Conservation (phyloP, 805 yeast species). For the Saturnispora kantuleensis region DNA sequence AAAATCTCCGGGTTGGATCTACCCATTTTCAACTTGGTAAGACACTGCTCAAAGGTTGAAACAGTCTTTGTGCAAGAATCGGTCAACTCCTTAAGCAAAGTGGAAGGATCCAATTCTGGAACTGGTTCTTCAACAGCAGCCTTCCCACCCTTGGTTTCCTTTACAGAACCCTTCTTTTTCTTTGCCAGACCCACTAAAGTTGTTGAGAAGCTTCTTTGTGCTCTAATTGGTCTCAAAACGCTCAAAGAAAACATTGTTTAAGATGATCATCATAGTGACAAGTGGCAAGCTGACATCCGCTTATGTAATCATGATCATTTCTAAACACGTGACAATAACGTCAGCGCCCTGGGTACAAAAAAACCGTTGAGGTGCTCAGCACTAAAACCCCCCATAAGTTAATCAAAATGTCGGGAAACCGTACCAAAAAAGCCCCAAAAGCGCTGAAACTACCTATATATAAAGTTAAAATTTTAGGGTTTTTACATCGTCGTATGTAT, state of each 20-base stretch:
- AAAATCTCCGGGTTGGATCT: conserved; percentile 58
- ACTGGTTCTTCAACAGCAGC: conserved; percentile 13
- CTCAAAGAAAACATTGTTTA: no score
- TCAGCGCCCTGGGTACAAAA: no score
- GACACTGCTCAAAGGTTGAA: conserved; percentile 42
- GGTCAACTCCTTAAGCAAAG: conserved; percentile 30
- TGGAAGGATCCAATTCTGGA: conserved; percentile 24
- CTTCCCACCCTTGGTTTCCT: conserved; percentile 3
- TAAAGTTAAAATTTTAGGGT: no score
- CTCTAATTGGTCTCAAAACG: background rate
- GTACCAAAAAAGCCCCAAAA: no score
- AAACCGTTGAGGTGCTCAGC: no score
- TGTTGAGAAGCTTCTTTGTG: conserved; percentile 7
- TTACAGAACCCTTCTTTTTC: conserved; percentile 9
- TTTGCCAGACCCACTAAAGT: conserved; percentile 9
- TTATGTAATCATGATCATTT: background rate
- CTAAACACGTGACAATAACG: no score
- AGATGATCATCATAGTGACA: background rate
- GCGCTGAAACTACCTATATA: no score
- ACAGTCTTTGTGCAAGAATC: conserved; percentile 38
- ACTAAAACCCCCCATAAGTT: no score
- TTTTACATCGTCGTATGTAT: no score
- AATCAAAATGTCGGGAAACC: no score
- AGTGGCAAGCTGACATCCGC: background rate
- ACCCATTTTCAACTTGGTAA: conserved; percentile 61